These are phyloP conservation scores for Musa beccarii DNA, from an alignment of 176 grass and related monocot genomes.

Conservation along the genomic window DNA sequence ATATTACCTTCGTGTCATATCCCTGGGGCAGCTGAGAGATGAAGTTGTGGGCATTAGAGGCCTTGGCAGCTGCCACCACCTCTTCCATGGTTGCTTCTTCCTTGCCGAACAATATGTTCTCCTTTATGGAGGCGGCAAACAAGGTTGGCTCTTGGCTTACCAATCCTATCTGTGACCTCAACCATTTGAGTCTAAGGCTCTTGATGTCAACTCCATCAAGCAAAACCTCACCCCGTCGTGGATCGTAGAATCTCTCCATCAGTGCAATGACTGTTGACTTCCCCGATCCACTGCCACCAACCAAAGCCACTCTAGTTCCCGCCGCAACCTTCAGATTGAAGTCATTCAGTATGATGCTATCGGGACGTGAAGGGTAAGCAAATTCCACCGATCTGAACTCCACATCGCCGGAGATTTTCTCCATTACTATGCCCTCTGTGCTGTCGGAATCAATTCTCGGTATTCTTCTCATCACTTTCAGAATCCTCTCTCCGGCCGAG, in stretches of 20 bases:
- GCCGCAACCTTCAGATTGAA: slow-evolving; percentile 31
- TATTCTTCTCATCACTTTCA: slow-evolving; percentile 32
- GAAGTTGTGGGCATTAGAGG: slow-evolving; percentile 52
- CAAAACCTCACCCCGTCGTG: slow-evolving; percentile 29
- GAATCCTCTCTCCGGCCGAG: slow-evolving; percentile 31
- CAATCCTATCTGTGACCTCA: slow-evolving; percentile 44
- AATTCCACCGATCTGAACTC: slow-evolving; percentile 36
- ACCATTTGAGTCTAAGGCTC: slow-evolving; percentile 34
- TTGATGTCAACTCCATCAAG: slow-evolving; percentile 35
- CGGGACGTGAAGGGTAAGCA: slow-evolving; percentile 37
- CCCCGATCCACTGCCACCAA: slow-evolving; percentile 43
- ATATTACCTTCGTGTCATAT: slow-evolving; percentile 35
- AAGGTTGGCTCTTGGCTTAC: slow-evolving; percentile 48
- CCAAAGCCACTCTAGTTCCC: slow-evolving; percentile 36
- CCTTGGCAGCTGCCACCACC: slow-evolving; percentile 38
- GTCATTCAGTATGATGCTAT: slow-evolving; percentile 28
- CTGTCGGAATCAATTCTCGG: slow-evolving; percentile 32
- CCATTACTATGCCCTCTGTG: slow-evolving; percentile 22
- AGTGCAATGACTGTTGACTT: slow-evolving; percentile 52
- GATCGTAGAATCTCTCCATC: slow-evolving; percentile 46
- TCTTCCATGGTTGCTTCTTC: slow-evolving; percentile 28
- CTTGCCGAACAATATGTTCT: slow-evolving; percentile 46
- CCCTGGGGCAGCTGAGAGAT: slow-evolving; percentile 34
- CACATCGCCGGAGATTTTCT: slow-evolving; percentile 29
- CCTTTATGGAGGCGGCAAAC: slow-evolving; percentile 41